phyloP scores from a whole-genome alignment of 345 rosid genomes.

The Bruguiera sexangula region DNA sequence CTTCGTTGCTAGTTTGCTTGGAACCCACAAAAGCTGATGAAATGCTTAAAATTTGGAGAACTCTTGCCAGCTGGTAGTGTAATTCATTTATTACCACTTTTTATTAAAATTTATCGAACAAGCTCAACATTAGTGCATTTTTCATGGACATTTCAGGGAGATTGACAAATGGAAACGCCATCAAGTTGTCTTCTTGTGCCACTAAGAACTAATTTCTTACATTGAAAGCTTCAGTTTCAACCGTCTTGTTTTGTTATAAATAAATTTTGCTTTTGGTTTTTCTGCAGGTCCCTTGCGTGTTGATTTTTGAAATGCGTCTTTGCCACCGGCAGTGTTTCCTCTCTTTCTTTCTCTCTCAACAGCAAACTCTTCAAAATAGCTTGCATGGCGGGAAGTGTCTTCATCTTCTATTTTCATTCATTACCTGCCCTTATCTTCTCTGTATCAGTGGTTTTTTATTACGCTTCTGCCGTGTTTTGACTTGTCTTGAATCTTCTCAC shows the following conservation, averaged over 20 bases:
- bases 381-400: not conserved
- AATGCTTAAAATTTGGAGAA: not conserved
- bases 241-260: not conserved
- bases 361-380: conserved; percentile 5
- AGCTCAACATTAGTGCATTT: not conserved
- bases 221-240: conserved; percentile 11
- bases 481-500: not conserved
- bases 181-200: not conserved
- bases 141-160: not conserved
- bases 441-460: not conserved
- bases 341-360: not conserved
- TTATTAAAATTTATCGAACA: too few species aligned
- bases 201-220: not conserved
- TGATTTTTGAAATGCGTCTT: conserved; percentile 7
- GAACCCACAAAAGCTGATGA: too few species aligned
- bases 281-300: conserved; percentile 3
- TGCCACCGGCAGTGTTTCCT: conserved; percentile 7
- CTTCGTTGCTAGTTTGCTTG: too few species aligned
- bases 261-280: not conserved
- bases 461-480: not conserved
- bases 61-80: not conserved
- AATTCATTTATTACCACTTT: too few species aligned
- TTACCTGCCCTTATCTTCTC: not conserved
- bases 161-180: not conserved
- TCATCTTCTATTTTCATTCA: not conserved